Percentiles rank a stretch among this genome's conserved stretches.
Evolutionary conservation across 2,329 filamentous ascomycete genomes (phyloP).

Genomic region (Podosphaera xanthii): DNA sequence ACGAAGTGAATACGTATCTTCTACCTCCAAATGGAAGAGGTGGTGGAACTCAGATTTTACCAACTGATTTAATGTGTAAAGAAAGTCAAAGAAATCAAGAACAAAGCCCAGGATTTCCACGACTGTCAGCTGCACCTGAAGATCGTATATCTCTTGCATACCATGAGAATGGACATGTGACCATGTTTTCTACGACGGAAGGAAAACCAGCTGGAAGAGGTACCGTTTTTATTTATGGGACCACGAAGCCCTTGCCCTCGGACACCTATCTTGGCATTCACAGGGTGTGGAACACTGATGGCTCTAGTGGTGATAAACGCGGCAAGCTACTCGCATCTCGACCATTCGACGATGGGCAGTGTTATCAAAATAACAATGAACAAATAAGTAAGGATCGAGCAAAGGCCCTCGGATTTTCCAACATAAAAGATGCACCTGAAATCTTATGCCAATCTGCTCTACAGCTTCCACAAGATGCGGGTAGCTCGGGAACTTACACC

Average conservation of each 20-base stretch:
- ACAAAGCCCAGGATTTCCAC: slow-evolving; percentile 7
- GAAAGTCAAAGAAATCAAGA: slow-evolving; percentile 31
- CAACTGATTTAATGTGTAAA: slow-evolving; percentile 38
- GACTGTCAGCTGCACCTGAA: slow-evolving; percentile 26
- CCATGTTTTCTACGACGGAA: slow-evolving; percentile 29
- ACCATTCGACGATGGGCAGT: slow-evolving; percentile 76
- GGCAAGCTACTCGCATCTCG: slow-evolving; percentile 56
- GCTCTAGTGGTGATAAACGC: slow-evolving; percentile 56
- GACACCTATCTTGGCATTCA: slow-evolving; percentile 42
- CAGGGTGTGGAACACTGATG: slow-evolving; percentile 53
- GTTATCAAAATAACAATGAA: slow-evolving; percentile 53
- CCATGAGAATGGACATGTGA: slow-evolving; percentile 58
- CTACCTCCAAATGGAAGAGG: slow-evolving; percentile 29
- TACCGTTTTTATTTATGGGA: slow-evolving; percentile 55
- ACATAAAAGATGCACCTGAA: slow-evolving; percentile 27
- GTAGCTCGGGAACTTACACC: slow-evolving; percentile 45
- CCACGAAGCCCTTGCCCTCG: slow-evolving; percentile 28
- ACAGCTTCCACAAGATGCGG: slow-evolving; percentile 42
- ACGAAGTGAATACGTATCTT: slow-evolving; percentile 36
- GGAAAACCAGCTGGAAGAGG: slow-evolving; percentile 43
- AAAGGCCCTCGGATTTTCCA: slow-evolving; percentile 23
- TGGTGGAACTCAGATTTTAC: slow-evolving; percentile 23
- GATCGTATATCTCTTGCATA: slow-evolving; percentile 44
- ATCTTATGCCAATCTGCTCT: slow-evolving; percentile 68
- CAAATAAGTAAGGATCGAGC: slow-evolving; percentile 29